Evolutionary conservation across 2,329 filamentous ascomycete genomes (phyloP).

Genomic region (Simplicillium aogashimaense): DNA sequence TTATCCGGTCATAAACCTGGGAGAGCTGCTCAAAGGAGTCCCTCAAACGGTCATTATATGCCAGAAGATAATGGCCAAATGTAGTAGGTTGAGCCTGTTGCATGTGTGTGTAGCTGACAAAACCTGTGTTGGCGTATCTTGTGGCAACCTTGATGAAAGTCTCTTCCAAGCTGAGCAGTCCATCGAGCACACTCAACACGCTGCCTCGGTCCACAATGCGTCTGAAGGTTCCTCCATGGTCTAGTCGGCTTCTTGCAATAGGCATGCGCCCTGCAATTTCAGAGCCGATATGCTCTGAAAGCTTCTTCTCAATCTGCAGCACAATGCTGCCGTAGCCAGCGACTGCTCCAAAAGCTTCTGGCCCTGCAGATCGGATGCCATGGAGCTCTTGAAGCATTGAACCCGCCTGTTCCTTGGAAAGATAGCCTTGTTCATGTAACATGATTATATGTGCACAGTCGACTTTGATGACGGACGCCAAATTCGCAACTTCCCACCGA

Average conservation of each 20-base stretch:
- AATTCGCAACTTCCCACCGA: conserved; percentile 1
- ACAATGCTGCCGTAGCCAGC: conserved; percentile 4
- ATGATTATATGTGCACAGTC: conserved; percentile 3
- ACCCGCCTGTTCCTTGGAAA: not conserved
- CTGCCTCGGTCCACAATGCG: conserved; percentile 1
- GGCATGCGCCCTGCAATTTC: conserved; percentile 1
- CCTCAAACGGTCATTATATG: conserved; percentile 6
- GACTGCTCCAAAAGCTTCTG: not conserved
- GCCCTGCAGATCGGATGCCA: not conserved
- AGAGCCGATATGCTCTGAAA: not conserved
- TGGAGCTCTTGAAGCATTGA: conserved; percentile 1
- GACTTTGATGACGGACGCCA: conserved; percentile 2
- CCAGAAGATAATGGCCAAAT: conserved; percentile 2
- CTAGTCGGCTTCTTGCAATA: conserved; percentile 1
- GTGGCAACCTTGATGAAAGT: conserved; percentile 58
- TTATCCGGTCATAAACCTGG: conserved; percentile 2
- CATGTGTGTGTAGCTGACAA: conserved; percentile 3
- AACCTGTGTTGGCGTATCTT: conserved; percentile 27
- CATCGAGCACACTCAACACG: not conserved
- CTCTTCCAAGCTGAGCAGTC: conserved; percentile 3
- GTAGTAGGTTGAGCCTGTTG: conserved; percentile 2
- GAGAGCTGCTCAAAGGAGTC: conserved; percentile 5
- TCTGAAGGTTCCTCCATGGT: conserved; percentile 2
- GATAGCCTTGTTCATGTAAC: conserved; percentile 2
- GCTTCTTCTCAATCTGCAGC: conserved; percentile 2